Base-by-base conservation (phyloP, 2,329 filamentous ascomycete species). In the Capronia americana region DNA sequence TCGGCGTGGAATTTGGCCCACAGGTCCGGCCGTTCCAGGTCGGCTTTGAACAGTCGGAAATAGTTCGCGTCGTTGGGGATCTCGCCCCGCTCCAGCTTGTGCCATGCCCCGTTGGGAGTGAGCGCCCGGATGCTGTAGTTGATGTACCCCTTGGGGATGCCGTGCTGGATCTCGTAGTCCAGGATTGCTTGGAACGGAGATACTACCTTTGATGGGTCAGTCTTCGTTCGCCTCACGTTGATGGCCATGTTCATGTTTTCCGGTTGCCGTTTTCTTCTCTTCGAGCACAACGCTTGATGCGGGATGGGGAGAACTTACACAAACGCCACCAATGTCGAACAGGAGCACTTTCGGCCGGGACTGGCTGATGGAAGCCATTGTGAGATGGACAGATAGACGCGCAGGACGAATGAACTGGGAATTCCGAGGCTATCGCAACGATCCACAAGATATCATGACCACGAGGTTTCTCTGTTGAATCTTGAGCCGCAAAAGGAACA, bases 271-370 rank as follows among this genome's bases (percentile, higher is more conserved):
- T 20, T 30, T 14, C 34, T 17, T 41, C 34, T 14, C 12, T 6
- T 14, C 34, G 34, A 41, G 34, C 17, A 5, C 38, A 7, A 34
- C 12, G 5, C 17, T 44, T 20, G 14, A 3, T n/a, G 7, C 14
- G 17, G 38, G 17, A 44, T 1, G 17, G 38, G 14, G 14, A 8
- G 38, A 60, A 88, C 92, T 84, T 90, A 97, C 94, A 84, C 92
- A 96, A 73, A 99, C 95, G 69, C 95, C 95, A 46, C 95, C 95
- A 72, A 99, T 95, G 79, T 99, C 95, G 78, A 98, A 98, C 24
- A 99, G 83, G 34, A 96, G 81, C 63, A 92, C 91, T 73, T 91
- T 90, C 32, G 91, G 91, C 64, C 63, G 61, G 54, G 57, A 38
- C 24, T 66, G 66, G 14, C n/a, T n/a, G n/a, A n/a, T 8, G 8